Evolutionary conservation across 1,284 basidiomycete species (phyloP).

Genomic region (Heterobasidion occidentale): DNA sequence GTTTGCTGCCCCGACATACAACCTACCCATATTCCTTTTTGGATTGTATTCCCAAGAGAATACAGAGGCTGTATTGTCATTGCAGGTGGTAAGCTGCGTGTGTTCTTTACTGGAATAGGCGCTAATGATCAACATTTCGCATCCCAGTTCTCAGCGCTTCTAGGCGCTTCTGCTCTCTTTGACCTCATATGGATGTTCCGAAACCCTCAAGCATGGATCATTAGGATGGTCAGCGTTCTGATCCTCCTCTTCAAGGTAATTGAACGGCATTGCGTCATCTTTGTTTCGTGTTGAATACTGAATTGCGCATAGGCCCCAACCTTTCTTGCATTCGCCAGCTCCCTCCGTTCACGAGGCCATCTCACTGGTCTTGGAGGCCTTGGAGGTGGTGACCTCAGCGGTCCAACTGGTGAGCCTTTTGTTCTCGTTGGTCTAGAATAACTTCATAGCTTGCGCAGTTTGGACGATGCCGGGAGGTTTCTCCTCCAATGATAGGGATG

Average conservation of each 20-base stretch:
- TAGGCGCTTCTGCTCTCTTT: constrained; percentile 51
- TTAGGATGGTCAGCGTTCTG: constrained; percentile 49
- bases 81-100: constrained; percentile 44
- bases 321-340: constrained; percentile 42
- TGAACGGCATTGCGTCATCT: background rate
- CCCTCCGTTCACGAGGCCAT: constrained; percentile 53
- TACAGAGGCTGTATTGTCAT: constrained; percentile 50
- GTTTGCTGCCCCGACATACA: constrained; percentile 58
- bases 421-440: background rate
- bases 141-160: constrained; percentile 54
- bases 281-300: background rate
- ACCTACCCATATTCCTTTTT: constrained; percentile 69
- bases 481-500: constrained; percentile 44
- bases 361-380: constrained; percentile 48
- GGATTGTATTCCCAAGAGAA: constrained; percentile 65
- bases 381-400: constrained; percentile 42
- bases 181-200: constrained; percentile 66
- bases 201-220: constrained; percentile 46
- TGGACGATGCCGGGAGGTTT: constrained; percentile 86
- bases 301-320: constrained; percentile 39
- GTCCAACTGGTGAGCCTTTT: constrained; percentile 50
- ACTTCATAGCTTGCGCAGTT: constrained; percentile 31
- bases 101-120: background rate
- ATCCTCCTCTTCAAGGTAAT: constrained; percentile 60
- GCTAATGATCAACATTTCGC: no score